phyloP scores from a whole-genome alignment of 2,329 filamentous ascomycete genomes.

The Cladosporium sp. region DNA sequence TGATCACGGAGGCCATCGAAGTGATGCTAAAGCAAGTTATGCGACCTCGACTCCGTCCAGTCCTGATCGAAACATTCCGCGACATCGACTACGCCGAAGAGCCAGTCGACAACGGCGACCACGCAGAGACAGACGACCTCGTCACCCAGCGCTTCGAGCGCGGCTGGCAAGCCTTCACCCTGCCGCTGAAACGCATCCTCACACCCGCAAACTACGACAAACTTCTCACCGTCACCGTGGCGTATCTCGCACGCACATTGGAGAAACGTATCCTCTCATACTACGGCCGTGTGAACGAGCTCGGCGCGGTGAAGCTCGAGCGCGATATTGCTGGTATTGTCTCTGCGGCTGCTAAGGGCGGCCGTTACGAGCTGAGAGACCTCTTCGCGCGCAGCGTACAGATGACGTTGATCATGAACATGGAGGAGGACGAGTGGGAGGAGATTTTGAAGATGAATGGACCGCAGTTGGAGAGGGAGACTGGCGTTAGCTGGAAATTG shows the following conservation, averaged over 20 bases:
- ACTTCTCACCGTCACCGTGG: constrained; percentile 72
- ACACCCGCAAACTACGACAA: constrained; percentile 73
- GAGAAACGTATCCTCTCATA: constrained; percentile 87
- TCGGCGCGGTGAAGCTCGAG: constrained; percentile 81
- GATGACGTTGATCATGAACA: constrained; percentile 82
- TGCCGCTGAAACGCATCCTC: constrained; percentile 80
- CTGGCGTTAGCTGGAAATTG: constrained; percentile 70
- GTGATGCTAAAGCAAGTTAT: constrained; percentile 87
- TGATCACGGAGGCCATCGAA: constrained; percentile 79
- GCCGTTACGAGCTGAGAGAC: constrained; percentile 75
- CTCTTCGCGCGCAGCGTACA: constrained; percentile 74
- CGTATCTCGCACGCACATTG: constrained; percentile 73
- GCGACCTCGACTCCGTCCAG: constrained; percentile 78
- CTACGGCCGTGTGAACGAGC: constrained; percentile 73
- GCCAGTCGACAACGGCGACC: constrained; percentile 55
- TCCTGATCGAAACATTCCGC: constrained; percentile 85
- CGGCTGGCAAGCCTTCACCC: constrained; percentile 82
- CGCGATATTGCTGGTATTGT: constrained; percentile 79
- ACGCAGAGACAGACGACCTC: constrained; percentile 54
- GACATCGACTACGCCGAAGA: constrained; percentile 81
- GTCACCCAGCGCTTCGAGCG: constrained; percentile 79
- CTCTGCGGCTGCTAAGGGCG: constrained; percentile 63
- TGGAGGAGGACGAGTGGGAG: constrained; percentile 96
- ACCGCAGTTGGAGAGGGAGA: constrained; percentile 53
- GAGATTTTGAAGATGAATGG: constrained; percentile 56